Evolutionary conservation across 2,329 filamentous ascomycete species (phyloP).

Genomic region (Penicillium sp.): DNA sequence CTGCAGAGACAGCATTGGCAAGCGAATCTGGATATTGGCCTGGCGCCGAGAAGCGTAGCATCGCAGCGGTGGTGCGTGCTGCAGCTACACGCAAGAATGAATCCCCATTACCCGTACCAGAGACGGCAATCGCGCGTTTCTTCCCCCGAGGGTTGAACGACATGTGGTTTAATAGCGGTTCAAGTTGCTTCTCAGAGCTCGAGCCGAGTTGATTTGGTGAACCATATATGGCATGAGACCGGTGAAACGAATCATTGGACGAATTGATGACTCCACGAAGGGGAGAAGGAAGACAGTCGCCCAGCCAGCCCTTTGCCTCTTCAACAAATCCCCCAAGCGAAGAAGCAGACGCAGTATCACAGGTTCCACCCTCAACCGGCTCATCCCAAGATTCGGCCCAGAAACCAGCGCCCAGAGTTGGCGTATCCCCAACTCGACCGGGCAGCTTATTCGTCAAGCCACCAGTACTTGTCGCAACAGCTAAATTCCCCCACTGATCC

Average conservation of each 20-base stretch:
- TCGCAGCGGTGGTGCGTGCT: constrained; percentile 71
- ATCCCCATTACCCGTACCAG: constrained; percentile 86
- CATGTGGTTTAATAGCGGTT: not conserved
- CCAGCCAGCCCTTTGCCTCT: constrained; percentile 12
- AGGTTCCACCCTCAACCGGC: not conserved
- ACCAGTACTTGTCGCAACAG: constrained; percentile 69
- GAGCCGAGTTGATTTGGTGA: not conserved
- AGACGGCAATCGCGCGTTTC: constrained; percentile 61
- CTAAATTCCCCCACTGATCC: constrained; percentile 74
- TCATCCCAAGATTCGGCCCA: constrained; percentile 83
- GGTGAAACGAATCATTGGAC: not conserved
- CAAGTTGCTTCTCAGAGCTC: constrained; percentile 15
- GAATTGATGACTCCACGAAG: not conserved
- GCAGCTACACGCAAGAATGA: constrained; percentile 77
- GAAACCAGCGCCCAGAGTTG: constrained; percentile 80
- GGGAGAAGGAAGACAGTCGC: constrained; percentile 15
- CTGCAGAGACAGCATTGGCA: constrained; percentile 63
- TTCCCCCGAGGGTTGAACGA: constrained; percentile 4
- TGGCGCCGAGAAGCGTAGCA: constrained; percentile 64
- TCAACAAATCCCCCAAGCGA: not conserved
- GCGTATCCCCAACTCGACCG: constrained; percentile 84
- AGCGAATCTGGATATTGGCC: constrained; percentile 41
- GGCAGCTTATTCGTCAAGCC: constrained; percentile 89
- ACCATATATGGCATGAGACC: not conserved
- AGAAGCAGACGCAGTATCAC: not conserved